A percentile compares a stretch with the other conserved stretches of the same genome.
phyloP scores from a whole-genome alignment of 768 basidiomycete genomes.

The Tricholoma furcatifolium region DNA sequence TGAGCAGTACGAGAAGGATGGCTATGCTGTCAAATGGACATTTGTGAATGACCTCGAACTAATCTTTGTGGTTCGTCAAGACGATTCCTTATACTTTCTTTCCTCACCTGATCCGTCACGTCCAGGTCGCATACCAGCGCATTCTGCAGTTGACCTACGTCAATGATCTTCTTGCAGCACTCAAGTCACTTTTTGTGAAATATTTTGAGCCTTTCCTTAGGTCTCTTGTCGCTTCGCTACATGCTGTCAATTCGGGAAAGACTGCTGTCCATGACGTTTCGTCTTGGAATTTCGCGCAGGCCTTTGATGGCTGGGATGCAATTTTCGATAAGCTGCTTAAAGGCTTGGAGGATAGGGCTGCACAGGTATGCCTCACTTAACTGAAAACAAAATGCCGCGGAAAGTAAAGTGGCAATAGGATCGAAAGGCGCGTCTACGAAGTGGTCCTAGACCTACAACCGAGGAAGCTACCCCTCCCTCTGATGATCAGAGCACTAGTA shows the following conservation, averaged over 20 bases:
- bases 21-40: constrained; percentile 92
- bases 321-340: constrained; percentile 76
- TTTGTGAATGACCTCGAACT: constrained; percentile 94
- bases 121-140: constrained; percentile 92
- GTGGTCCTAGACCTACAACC: constrained; percentile 33
- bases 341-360: constrained; percentile 72
- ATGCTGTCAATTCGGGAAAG: constrained; percentile 53
- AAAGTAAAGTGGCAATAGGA: constrained; percentile 44
- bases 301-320: constrained; percentile 79
- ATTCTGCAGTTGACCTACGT: constrained; percentile 94
- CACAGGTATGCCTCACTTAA: constrained; percentile 44
- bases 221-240: constrained; percentile 81
- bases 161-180: constrained; percentile 77
- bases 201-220: constrained; percentile 83
- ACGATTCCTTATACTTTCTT: constrained; percentile 3
- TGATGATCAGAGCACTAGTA: constrained; percentile 62
- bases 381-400: constrained; percentile 5
- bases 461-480: constrained; percentile 50
- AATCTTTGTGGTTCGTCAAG: constrained; percentile 83
- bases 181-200: constrained; percentile 84
- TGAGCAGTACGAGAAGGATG: constrained; percentile 89
- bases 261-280: constrained; percentile 35
- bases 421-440: constrained; percentile 63
- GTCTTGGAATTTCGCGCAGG: constrained; percentile 68
- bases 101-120: not conserved